These are phyloP conservation scores for Lycium barbarum DNA, from an alignment of 257 asterid species.

Conservation along the genomic window DNA sequence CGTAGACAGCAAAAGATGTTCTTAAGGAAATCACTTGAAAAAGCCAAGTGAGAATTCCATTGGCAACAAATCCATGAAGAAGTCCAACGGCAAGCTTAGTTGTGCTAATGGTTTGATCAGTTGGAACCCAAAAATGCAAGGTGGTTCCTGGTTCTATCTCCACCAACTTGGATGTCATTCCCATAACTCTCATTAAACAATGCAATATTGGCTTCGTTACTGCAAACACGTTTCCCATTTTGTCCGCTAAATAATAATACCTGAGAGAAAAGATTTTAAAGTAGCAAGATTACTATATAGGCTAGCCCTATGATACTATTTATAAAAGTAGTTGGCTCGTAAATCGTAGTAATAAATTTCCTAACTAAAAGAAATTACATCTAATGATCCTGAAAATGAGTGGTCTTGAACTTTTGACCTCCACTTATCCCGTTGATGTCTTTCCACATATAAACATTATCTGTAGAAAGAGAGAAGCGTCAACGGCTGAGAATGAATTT, in stretches of 20 bases:
- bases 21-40: slow-evolving; percentile 26
- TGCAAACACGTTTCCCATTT: slow-evolving; percentile 28
- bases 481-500: too few species aligned
- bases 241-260: background rate
- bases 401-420: too few species aligned
- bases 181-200: slow-evolving; percentile 17
- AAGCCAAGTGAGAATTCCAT: slow-evolving; percentile 30
- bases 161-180: slow-evolving; percentile 21
- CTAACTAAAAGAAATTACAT: too few species aligned
- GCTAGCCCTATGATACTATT: too few species aligned
- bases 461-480: too few species aligned
- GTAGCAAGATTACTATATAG: too few species aligned
- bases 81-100: slow-evolving; percentile 23
- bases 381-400: too few species aligned
- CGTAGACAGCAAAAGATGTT: slow-evolving; percentile 25
- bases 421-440: too few species aligned
- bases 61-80: slow-evolving; percentile 33
- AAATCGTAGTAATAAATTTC: too few species aligned
- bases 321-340: too few species aligned
- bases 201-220: background rate
- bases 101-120: background rate
- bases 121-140: slow-evolving; percentile 39
- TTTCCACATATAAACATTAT: too few species aligned
- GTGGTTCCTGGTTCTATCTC: slow-evolving; percentile 40
- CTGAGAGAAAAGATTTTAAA: too few species aligned